phyloP scores from a whole-genome alignment of 2,329 filamentous ascomycete species.

The Claviceps sp. region DNA sequence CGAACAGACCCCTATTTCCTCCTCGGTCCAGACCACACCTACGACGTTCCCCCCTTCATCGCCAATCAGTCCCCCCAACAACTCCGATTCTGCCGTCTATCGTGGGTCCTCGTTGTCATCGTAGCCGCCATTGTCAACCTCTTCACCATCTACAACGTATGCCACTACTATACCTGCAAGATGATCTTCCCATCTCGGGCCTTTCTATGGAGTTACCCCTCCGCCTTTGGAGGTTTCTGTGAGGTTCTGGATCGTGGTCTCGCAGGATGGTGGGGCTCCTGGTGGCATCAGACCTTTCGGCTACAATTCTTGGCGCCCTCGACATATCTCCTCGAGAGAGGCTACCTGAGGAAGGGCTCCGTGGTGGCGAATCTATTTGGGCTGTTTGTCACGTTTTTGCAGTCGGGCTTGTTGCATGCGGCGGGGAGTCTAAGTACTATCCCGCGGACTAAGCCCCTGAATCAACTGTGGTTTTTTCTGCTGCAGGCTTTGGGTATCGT shows the following conservation, averaged over 20 bases:
- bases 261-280: constrained; percentile 68
- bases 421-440: constrained; percentile 54
- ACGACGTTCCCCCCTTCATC: constrained; percentile 28
- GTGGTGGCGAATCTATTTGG: constrained; percentile 12
- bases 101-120: constrained; percentile 42
- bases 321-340: constrained; percentile 27
- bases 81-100: constrained; percentile 41
- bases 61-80: constrained; percentile 26
- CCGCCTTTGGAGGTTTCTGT: constrained; percentile 40
- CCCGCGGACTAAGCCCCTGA: constrained; percentile 35
- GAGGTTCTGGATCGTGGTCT: constrained; percentile 56
- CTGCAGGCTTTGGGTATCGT: constrained; percentile 54
- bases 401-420: constrained; percentile 58
- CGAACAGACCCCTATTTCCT: constrained; percentile 64
- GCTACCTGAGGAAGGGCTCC: constrained; percentile 24
- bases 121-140: constrained; percentile 46
- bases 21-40: constrained; percentile 29
- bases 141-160: constrained; percentile 46
- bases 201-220: constrained; percentile 39
- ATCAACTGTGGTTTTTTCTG: constrained; percentile 56
- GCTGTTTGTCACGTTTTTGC: constrained; percentile 36
- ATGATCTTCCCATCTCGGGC: constrained; percentile 36
- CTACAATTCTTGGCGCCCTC: constrained; percentile 52
- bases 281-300: constrained; percentile 88
- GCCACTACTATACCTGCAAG: constrained; percentile 35